Evolutionary conservation across 352 stramenopile species (phyloP).

Genomic region (Achlya hypogyna): DNA sequence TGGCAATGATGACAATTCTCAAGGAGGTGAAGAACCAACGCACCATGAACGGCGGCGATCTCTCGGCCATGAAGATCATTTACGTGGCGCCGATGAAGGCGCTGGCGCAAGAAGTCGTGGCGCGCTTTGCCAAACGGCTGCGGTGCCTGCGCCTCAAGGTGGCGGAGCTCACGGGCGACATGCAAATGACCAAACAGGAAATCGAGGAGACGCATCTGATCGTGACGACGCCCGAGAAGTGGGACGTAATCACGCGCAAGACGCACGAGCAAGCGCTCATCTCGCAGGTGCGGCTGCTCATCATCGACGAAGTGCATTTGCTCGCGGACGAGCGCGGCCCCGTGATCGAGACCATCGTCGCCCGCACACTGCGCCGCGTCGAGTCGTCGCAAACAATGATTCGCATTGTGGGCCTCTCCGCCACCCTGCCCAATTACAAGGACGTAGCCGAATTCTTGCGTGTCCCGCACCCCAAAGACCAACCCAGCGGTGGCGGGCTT

Average conservation of each 20-base stretch:
- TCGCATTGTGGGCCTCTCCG: conserved; percentile 96
- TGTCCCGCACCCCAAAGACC: conserved; percentile 70
- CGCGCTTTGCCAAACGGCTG: conserved; percentile 93
- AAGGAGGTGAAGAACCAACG: conserved; percentile 83
- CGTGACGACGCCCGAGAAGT: conserved; percentile 99
- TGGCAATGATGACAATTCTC: conserved; percentile 96
- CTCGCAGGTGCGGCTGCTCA: conserved; percentile 92
- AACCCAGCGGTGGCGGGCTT: conserved; percentile 55
- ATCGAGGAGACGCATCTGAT: conserved; percentile 94
- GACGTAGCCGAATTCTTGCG: conserved; percentile 97
- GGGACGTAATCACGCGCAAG: conserved; percentile 99
- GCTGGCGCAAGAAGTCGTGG: conserved; percentile 98
- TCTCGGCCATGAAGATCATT: conserved; percentile 86
- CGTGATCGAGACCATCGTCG: conserved; percentile 99
- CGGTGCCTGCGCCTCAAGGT: conserved; percentile 61
- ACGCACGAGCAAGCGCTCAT: conserved; percentile 83
- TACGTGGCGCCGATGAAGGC: conserved; percentile 98
- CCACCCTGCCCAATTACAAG: conserved; percentile 98
- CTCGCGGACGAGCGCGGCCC: conserved; percentile 96
- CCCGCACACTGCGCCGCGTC: conserved; percentile 94
- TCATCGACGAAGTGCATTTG: conserved; percentile 99
- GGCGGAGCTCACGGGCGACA: conserved; percentile 95
- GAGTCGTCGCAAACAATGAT: conserved; percentile 96
- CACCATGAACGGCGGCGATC: conserved; percentile 26
- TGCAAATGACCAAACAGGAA: conserved; percentile 95